These are phyloP conservation scores for Trichoderma endophyticum DNA, from an alignment of 2,329 filamentous ascomycete genomes.

Conservation along the genomic window DNA sequence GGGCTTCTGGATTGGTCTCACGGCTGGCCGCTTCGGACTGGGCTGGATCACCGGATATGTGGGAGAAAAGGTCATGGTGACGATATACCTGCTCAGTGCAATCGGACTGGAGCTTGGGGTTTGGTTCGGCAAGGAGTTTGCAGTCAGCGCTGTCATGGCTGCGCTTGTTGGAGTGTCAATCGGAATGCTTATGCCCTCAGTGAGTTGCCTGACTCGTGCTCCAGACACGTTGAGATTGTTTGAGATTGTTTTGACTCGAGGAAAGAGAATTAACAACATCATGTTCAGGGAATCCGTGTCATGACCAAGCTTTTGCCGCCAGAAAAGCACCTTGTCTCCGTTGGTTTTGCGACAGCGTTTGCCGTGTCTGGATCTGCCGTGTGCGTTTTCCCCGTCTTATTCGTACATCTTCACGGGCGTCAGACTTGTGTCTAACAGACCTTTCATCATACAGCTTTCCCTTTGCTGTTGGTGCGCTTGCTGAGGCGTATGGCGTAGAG, in stretches of 20 bases:
- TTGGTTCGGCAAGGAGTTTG: slow-evolving; percentile 77
- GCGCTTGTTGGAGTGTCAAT: slow-evolving; percentile 30
- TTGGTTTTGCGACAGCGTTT: slow-evolving; percentile 77
- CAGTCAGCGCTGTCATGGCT: slow-evolving; percentile 70
- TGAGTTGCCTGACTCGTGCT: not conserved
- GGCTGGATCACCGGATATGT: slow-evolving; percentile 69
- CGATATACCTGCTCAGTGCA: slow-evolving; percentile 60
- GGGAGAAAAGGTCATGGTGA: slow-evolving; percentile 66
- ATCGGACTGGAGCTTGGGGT: slow-evolving; percentile 69
- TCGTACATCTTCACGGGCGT: not conserved
- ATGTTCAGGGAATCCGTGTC: slow-evolving; percentile 12
- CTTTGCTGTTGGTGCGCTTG: slow-evolving; percentile 66
- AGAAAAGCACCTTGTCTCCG: slow-evolving; percentile 70
- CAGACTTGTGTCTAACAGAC: not conserved
- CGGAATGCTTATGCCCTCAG: slow-evolving; percentile 18
- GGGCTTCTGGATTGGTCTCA: slow-evolving; percentile 79
- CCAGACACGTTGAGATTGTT: not conserved
- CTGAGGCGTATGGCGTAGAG: slow-evolving; percentile 53
- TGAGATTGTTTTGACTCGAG: not conserved
- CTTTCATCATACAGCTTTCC: slow-evolving; percentile 42
- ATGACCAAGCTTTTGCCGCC: slow-evolving; percentile 68
- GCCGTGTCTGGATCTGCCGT: slow-evolving; percentile 70
- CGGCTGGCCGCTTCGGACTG: slow-evolving; percentile 65
- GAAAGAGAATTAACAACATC: not conserved
- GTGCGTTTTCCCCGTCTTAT: not conserved